Conservation (phyloP, 1,139 yeast species). For the Lodderomyces oxycetoniae region DNA sequence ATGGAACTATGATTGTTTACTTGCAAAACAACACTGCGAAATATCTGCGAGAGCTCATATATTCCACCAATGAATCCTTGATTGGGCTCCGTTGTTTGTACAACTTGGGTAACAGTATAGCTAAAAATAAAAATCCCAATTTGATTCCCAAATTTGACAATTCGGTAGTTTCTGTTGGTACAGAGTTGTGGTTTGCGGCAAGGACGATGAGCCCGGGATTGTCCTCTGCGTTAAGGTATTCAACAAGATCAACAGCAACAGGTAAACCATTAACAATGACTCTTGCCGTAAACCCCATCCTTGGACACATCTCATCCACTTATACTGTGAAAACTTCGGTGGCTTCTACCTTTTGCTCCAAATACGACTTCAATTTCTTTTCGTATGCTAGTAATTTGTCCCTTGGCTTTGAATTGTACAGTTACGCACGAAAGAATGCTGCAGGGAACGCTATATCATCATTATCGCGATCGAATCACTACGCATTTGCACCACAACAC, state of each 20-base stretch:
- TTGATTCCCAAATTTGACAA: slow-evolving; percentile 40
- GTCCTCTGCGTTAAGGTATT: slow-evolving; percentile 78
- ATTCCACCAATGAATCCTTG: slow-evolving; percentile 86
- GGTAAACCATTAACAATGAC: slow-evolving; percentile 91
- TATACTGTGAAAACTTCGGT: slow-evolving; percentile 81
- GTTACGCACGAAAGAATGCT: slow-evolving; percentile 21
- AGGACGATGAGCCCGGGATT: slow-evolving; percentile 78
- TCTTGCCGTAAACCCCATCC: slow-evolving; percentile 78
- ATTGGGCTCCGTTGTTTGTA: slow-evolving; percentile 78
- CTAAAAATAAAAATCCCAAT: slow-evolving; percentile 9
- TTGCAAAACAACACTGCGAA: slow-evolving; percentile 65
- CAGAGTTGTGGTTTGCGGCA: slow-evolving; percentile 88
- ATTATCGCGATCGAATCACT: neutral
- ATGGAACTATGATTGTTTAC: slow-evolving; percentile 62
- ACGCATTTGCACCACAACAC: neutral
- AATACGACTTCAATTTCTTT: slow-evolving; percentile 85
- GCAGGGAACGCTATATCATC: neutral
- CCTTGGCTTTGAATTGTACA: slow-evolving; percentile 83
- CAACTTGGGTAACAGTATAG: slow-evolving; percentile 46
- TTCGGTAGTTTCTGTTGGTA: slow-evolving; percentile 65
- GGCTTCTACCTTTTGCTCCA: slow-evolving; percentile 73
- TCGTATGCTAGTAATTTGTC: slow-evolving; percentile 87
- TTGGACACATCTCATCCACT: slow-evolving; percentile 87
- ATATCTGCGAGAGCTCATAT: slow-evolving; percentile 70
- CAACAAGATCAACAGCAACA: slow-evolving; percentile 80